Conservation (phyloP, 495 filamentous ascomycete species). For the Pyronema omphalodes region DNA sequence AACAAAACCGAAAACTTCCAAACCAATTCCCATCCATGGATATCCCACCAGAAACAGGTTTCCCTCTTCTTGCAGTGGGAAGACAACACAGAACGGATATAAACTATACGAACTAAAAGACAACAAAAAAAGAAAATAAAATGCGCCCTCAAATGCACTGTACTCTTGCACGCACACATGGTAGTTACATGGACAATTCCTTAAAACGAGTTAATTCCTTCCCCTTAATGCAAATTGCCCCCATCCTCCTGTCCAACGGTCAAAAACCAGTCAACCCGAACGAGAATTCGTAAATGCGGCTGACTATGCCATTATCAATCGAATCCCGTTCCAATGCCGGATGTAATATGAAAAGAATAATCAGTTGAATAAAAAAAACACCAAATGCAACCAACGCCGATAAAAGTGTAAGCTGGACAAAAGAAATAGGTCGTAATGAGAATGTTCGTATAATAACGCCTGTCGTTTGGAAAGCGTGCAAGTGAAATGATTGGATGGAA, state of each 20-base stretch:
- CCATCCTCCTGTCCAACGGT: no score
- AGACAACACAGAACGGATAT: neutral
- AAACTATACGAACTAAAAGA: neutral
- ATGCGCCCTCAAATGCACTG: neutral
- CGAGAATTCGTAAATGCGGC: neutral
- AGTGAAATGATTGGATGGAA: neutral
- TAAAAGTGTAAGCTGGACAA: slow-evolving; percentile 1
- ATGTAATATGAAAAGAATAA: neutral
- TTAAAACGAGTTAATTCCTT: neutral
- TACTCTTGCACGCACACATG: neutral
- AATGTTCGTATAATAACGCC: neutral
- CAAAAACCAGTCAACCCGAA: neutral
- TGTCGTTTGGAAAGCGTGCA: slow-evolving; percentile 15
- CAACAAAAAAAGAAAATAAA: neutral
- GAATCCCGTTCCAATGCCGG: neutral
- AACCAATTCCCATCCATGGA: neutral
- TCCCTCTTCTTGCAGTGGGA: neutral
- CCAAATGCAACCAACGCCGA: slow-evolving; percentile 8
- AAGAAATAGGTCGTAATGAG: slow-evolving; percentile 15
- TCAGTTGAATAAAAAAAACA: neutral
- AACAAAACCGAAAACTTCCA: neutral
- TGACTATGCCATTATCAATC: neutral
- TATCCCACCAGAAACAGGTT: neutral
- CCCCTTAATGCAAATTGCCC: neutral
- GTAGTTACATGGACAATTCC: neutral